phyloP scores from a whole-genome alignment of 257 asterid genomes.

The Marsdenia floribunda region DNA sequence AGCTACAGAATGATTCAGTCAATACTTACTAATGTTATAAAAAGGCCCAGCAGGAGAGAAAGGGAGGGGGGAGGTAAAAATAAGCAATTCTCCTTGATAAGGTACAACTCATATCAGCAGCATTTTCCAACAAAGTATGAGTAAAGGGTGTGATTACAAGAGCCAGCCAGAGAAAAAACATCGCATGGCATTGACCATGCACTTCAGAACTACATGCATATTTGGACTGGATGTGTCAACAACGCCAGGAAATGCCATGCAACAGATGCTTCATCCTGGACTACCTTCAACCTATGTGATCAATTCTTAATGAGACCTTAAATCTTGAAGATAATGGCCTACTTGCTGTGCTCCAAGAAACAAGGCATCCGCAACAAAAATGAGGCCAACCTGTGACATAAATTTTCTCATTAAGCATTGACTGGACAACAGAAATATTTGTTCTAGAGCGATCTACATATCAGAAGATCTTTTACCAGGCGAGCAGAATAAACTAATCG shows the following conservation, averaged over 20 bases:
- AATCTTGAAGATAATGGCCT: constrained; percentile 61
- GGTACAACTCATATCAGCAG: neutral
- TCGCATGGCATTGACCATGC: neutral
- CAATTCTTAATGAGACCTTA: constrained; percentile 48
- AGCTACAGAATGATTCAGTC: neutral
- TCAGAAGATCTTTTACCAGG: constrained; percentile 42
- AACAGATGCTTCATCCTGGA: neutral
- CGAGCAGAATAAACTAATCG: constrained; percentile 78
- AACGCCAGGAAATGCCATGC: neutral
- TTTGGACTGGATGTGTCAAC: neutral
- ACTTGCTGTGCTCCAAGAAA: constrained; percentile 73
- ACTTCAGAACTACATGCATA: neutral
- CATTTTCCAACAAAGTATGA: neutral
- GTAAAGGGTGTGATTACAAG: neutral
- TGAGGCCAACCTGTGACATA: constrained; percentile 52
- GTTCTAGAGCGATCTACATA: constrained; percentile 1
- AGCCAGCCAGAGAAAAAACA: neutral
- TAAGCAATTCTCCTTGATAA: neutral
- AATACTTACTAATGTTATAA: neutral
- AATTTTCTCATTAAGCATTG: constrained; percentile 5
- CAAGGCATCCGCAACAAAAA: constrained; percentile 69
- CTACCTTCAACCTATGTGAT: neutral
- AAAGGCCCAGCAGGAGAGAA: no score
- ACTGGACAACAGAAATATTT: neutral
- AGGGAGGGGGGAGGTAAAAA: no score